These are phyloP conservation scores for Mallotus repandus DNA, from an alignment of 441 rosid genomes.

Conservation along the genomic window DNA sequence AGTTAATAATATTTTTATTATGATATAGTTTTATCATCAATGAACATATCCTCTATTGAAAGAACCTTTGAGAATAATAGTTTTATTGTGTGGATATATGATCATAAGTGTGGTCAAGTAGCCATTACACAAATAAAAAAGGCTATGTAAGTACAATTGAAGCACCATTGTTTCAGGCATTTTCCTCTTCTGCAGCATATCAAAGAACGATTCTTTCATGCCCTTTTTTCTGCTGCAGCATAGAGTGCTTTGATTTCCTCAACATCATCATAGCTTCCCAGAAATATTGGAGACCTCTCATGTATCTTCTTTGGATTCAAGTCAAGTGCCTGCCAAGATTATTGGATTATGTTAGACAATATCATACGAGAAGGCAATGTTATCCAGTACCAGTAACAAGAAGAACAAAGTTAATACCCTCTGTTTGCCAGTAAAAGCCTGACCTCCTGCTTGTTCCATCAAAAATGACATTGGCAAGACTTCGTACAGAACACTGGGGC, in stretches of 20 bases:
- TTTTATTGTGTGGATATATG: neutral
- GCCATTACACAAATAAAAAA: neutral
- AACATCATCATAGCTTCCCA: constrained; percentile 92
- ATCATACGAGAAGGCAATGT: neutral
- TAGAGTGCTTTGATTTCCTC: constrained; percentile 91
- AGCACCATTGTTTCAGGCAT: too few relatives aligned
- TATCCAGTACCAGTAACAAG: neutral
- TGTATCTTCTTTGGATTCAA: constrained; percentile 74
- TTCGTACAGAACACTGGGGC: constrained; percentile 78
- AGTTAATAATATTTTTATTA: too few relatives aligned
- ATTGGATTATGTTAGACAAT: constrained; percentile 8
- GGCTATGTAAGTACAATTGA: neutral
- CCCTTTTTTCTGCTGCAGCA: constrained; percentile 49
- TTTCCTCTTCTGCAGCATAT: too few relatives aligned
- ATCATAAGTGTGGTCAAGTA: constrained; percentile 8
- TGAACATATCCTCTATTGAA: neutral
- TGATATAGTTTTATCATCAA: neutral
- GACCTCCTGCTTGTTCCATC: constrained; percentile 99
- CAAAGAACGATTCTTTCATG: constrained; percentile 21
- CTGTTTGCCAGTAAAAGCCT: constrained; percentile 83
- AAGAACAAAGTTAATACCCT: constrained; percentile 47
- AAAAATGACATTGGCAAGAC: constrained; percentile 96
- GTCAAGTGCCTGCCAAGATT: constrained; percentile 74
- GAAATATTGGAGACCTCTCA: constrained; percentile 88
- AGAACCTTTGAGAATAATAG: constrained; percentile 2